Base-by-base conservation (phyloP, 192 early-diverging fungal genomes). In the Spizellomyces punctatus region DNA sequence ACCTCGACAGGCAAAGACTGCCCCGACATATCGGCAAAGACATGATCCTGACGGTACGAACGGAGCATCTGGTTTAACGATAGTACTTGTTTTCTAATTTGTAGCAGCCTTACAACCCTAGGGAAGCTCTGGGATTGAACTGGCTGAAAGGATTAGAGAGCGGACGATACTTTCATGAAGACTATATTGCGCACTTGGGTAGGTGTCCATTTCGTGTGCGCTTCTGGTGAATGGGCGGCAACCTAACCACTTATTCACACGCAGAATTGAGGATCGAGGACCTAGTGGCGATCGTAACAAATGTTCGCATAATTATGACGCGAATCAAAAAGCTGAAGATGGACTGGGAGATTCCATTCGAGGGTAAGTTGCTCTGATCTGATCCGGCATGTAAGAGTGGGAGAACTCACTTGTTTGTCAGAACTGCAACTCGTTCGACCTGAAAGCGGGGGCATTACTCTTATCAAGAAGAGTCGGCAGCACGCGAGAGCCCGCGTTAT, bases 1-100 rank as follows among this genome's bases (percentile, higher is more conserved):
- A 92, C 54, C 81, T 97, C 58, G 89, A 92, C 64, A 90, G 92
- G n/a, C 88, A 91, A 66, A 82, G 97, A 9, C 81, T 91, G 46
- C 97, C 97, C 2, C 87, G 97, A 27, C 89, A 86, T 64, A 89
- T 98, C 47, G 90, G 90, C 43, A 85, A 89, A 49, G 94, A 95
- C 69, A 90, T 90, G 12, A 94, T 99, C 46, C 78, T 99, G 46
- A 86, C 78, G 65, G 85, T 92, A 72, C 72, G 76, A 21, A 58
- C 19, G 14, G 16, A 42, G 14, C 36, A 42, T 61, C 16, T 19
- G 59, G 4, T 6, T 16, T 19, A 61, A 61, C 17, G 59, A 36
- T 16, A 42, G 17, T 9, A 61, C 17, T 41, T 42, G 5, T 27
- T 14, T 42, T 61, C 16, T 36, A 5, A 36, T 16, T 61, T 5